Conservation (phyloP, 306 rosid genomes). For the Herpetospermum pedunculosum region DNA sequence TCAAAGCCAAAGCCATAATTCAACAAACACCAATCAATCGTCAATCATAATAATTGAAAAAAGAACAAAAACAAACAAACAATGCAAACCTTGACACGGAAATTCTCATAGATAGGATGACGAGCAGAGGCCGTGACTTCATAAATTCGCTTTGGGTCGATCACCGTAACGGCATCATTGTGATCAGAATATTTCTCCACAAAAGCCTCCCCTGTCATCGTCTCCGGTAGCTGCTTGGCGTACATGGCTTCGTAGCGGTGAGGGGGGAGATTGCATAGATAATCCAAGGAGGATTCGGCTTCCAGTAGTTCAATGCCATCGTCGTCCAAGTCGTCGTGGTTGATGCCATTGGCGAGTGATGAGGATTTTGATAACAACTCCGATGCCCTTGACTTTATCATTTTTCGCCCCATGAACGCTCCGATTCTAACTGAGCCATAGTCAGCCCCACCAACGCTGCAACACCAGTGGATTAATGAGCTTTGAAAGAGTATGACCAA, state of each 20-base stretch:
- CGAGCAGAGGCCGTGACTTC: constrained; percentile 54
- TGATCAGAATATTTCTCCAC: constrained; percentile 42
- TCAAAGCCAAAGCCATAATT: background rate
- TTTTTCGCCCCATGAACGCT: constrained; percentile 75
- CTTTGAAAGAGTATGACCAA: background rate
- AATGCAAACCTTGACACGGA: constrained; percentile 68
- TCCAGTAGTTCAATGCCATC: constrained; percentile 57
- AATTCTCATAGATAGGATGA: constrained; percentile 85
- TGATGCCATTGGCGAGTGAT: constrained; percentile 31
- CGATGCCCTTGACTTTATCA: constrained; percentile 65
- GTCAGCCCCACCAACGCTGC: constrained; percentile 55
- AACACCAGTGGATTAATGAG: background rate
- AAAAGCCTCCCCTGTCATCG: constrained; percentile 51
- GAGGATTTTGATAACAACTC: constrained; percentile 30
- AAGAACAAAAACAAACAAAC: too few species aligned
- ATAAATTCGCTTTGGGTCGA: constrained; percentile 53
- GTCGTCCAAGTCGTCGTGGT: constrained; percentile 49
- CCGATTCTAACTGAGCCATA: constrained; percentile 64
- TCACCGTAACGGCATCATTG: constrained; percentile 66
- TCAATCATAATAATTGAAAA: too few species aligned
- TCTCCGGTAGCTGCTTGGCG: constrained; percentile 39
- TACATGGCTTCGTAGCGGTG: constrained; percentile 71
- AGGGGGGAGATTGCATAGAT: constrained; percentile 80
- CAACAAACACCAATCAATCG: background rate
- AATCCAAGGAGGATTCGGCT: constrained; percentile 65